Base-by-base conservation (phyloP, 2,329 filamentous ascomycete genomes). In the Clathrospora elynae region DNA sequence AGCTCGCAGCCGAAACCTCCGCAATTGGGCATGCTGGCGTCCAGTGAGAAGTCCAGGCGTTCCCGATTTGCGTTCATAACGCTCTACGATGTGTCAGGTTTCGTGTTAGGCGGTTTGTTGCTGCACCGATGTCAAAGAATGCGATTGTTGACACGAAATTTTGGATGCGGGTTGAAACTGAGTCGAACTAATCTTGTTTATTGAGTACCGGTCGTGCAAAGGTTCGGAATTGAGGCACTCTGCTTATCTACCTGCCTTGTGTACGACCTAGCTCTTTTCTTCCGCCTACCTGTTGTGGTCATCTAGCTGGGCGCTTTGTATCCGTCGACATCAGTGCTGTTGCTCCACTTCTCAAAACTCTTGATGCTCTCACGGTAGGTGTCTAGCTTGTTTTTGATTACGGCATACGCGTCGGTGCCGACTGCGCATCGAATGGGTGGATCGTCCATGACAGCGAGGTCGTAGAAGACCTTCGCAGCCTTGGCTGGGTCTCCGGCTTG, bases 381-480 rank as follows among this genome's bases (percentile, higher is more conserved):
- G 29, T 81, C 73, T 14, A 81, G 69, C 66, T 82, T 82, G 0
- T 64, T 56, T 51, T 70, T 76, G 14, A 83, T 73, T 4, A 51
- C 66, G 1, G 58, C 55, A 59, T 76, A 82, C 0, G 77, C 77
- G 62, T 83, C 80, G 0, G 71, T 78, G 0, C 80, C 80, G 8
- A 83, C 67, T 0, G 79, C 71, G 10, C 78, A 72, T 19, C 80
- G 67, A 6, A 83, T 53, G 3, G 80, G 80, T 3, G 76, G 77
- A 10, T 79, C 73, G 9, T 77, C 56, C 71, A 78, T 74, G 24
- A 74, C 70, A 1, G 77, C 79, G 11, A 83, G 56, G 37, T 83
- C 76, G 51, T 81, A 80, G 67, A 81, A 79, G 0, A 72, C 72
- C 14, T 72, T 65, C 1, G 75, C 77, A 2, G 71, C 78, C 56